These are phyloP conservation scores for Pseudomassariella vexata DNA, from an alignment of 2,329 filamentous ascomycete species.

Conservation along the genomic window DNA sequence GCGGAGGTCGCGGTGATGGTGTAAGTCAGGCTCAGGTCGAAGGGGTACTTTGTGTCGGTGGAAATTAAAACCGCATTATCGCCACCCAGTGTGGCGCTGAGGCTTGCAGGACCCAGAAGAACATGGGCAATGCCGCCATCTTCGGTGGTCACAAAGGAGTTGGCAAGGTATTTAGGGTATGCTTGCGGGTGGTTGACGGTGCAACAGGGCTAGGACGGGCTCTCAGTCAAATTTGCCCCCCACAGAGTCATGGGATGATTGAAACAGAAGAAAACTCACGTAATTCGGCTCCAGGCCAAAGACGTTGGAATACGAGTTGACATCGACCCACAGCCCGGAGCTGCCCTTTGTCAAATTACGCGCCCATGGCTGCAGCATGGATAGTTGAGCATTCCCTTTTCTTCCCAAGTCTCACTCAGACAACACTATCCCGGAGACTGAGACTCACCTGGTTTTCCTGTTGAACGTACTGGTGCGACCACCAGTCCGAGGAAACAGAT, in stretches of 20 bases:
- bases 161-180: conserved; percentile 48
- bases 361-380: conserved; percentile 31
- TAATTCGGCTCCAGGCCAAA: conserved; percentile 48
- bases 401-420: no score
- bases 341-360: conserved; percentile 29
- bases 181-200: conserved; percentile 53
- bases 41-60: conserved; percentile 42
- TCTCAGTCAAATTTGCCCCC: no score
- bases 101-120: conserved; percentile 39
- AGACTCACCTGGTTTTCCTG: conserved; percentile 44
- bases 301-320: conserved; percentile 35
- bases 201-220: conserved; percentile 37
- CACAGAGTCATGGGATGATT: not conserved
- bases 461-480: conserved; percentile 48
- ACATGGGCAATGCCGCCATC: conserved; percentile 44
- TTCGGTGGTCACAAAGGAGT: conserved; percentile 38
- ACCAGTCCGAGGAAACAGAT: conserved; percentile 44
- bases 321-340: conserved; percentile 36
- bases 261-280: conserved; percentile 7
- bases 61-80: conserved; percentile 31
- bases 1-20: conserved; percentile 19
- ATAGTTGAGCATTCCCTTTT: no score
- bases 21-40: conserved; percentile 23
- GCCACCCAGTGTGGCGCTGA: conserved; percentile 31
- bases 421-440: no score